Percentiles rank a stretch among this genome's conserved stretches.
Evolutionary conservation across 2,329 filamentous ascomycete species (phyloP).

Genomic region (Aspergillus sp.): DNA sequence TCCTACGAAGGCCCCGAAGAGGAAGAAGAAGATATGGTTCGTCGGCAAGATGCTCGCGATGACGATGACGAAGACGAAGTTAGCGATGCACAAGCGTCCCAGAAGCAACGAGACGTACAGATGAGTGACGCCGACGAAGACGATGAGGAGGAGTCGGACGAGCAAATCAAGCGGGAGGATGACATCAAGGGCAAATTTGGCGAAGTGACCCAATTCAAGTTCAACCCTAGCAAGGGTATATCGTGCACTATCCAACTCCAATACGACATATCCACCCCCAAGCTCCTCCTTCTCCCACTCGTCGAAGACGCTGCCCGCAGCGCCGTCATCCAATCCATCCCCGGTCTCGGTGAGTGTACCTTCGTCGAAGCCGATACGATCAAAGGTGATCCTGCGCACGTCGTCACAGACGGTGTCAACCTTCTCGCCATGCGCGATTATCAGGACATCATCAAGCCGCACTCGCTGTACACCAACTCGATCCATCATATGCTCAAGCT

Average conservation of each 20-base stretch:
- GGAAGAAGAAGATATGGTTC: slow-evolving; percentile 73
- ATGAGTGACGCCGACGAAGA: slow-evolving; percentile 32
- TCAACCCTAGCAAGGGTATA: slow-evolving; percentile 63
- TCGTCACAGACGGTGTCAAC: slow-evolving; percentile 80
- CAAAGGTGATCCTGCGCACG: slow-evolving; percentile 40
- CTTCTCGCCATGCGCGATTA: slow-evolving; percentile 84
- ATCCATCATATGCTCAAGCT: slow-evolving; percentile 73
- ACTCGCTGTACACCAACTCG: slow-evolving; percentile 84
- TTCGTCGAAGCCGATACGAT: slow-evolving; percentile 55
- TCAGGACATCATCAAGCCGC: slow-evolving; percentile 74
- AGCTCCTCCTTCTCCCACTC: slow-evolving; percentile 85
- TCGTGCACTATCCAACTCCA: slow-evolving; percentile 76
- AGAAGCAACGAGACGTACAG: slow-evolving; percentile 30
- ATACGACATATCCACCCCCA: slow-evolving; percentile 71
- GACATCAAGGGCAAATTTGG: slow-evolving; percentile 56
- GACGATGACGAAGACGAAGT: slow-evolving; percentile 48
- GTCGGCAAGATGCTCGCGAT: slow-evolving; percentile 51
- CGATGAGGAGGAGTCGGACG: slow-evolving; percentile 35
- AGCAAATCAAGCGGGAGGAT: slow-evolving; percentile 49
- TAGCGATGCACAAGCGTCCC: slow-evolving; percentile 16
- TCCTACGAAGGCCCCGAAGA: slow-evolving; percentile 92
- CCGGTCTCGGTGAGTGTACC: slow-evolving; percentile 64
- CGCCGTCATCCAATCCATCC: slow-evolving; percentile 79
- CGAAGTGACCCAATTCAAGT: slow-evolving; percentile 68
- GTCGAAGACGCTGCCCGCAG: slow-evolving; percentile 72